phyloP scores from a whole-genome alignment of 75 land plant species.

The Larix kaempferi region DNA sequence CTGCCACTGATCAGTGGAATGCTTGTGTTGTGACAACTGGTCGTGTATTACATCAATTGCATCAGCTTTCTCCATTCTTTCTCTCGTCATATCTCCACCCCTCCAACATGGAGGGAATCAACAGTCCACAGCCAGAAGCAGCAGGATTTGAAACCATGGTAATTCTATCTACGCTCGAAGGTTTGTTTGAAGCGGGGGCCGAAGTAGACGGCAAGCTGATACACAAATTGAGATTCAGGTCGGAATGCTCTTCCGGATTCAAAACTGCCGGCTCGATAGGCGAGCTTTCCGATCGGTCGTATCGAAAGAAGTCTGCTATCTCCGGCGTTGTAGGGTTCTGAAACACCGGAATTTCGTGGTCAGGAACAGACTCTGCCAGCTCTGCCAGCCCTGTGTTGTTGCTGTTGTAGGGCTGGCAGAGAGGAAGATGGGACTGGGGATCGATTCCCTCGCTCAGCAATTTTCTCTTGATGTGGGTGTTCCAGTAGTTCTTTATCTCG shows the following conservation, averaged over 20 bases:
- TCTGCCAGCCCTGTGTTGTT: too few relatives aligned
- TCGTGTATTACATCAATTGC: too few relatives aligned
- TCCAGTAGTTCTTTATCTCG: conserved; percentile 21
- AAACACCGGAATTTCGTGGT: neutral
- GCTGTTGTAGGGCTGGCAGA: neutral
- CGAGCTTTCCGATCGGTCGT: neutral
- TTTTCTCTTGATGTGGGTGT: conserved; percentile 17
- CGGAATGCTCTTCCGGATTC: neutral
- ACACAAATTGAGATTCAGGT: conserved; percentile 24
- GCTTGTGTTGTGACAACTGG: too few relatives aligned
- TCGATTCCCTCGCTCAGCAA: conserved; percentile 13
- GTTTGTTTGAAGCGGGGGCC: neutral
- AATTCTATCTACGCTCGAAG: too few relatives aligned
- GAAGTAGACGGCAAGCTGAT: conserved; percentile 17
- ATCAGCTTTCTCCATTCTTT: too few relatives aligned
- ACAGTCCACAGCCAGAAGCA: too few relatives aligned
- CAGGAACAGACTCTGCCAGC: too few relatives aligned
- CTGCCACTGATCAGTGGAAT: too few relatives aligned
- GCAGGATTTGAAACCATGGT: neutral
- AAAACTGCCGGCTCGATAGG: neutral
- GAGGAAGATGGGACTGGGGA: conserved; percentile 3
- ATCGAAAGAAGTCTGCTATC: neutral
- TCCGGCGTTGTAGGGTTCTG: too few relatives aligned
- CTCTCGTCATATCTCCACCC: too few relatives aligned
- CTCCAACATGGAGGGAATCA: too few relatives aligned